Base-by-base conservation (phyloP, 2,329 filamentous ascomycete genomes). In the Alternaria rosae region DNA sequence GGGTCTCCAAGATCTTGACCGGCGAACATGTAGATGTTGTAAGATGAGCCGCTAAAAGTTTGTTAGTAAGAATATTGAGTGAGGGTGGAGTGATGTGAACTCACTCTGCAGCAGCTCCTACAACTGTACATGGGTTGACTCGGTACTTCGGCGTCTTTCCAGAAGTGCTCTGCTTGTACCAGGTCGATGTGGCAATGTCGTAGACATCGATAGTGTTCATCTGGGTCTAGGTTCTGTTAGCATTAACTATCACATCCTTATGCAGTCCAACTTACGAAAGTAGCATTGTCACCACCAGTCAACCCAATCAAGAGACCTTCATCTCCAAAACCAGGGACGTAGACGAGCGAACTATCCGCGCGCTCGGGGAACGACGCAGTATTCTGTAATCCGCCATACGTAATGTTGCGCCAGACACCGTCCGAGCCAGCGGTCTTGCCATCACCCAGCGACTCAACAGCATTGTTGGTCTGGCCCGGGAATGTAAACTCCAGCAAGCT, bases 191-290 rank as follows among this genome's bases (percentile, higher is more conserved):
- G 5, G 87, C 90, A 59, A 94, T 87, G 71, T 95, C 92, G 76
- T 92, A 95, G n/a, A 94, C 87, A 67, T 94, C 90, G 41, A 94
- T 89, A 15, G 87, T 85, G 51, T 89, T 93, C 81, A 94, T 93
- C 15, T 85, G 83, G 0, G 85, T 87, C 84, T 85, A 51, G 4
- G 9, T 10, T n/a, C 17, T 15, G 43, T 73, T 59, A 73, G 69
- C 20, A 45, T 42, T 7, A 11, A 17, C 2, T 10, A 2, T 38
- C 3, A 52, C 10, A 9, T 4, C 42, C 20, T 2, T 6, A 12
- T 17, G 4, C 4, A 28, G 43, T 28, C 12, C 20, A 26, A 75
- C 83, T 80, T 70, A 89, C 88, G 70, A 92, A 93, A 21, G 88
- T 87, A 25, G 83, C 80, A 71, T 87, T 85, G 80, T 88, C 87